phyloP scores from a whole-genome alignment of 2,329 filamentous ascomycete genomes.

The Stenocarpella maydis region DNA sequence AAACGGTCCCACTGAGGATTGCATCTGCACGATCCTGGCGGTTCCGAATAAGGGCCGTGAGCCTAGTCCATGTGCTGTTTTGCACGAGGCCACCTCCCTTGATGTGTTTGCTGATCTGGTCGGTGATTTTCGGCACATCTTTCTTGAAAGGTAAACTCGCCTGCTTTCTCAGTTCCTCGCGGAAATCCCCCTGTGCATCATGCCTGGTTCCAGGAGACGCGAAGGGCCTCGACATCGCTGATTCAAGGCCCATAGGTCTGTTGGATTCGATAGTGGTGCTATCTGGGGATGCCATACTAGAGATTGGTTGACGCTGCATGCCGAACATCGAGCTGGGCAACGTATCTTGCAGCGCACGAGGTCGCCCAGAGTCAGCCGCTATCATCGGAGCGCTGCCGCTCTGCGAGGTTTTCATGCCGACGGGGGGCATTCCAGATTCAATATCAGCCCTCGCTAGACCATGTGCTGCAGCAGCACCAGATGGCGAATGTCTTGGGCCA shows the following conservation, averaged over 20 bases:
- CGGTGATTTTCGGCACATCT: background rate
- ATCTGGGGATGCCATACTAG: background rate
- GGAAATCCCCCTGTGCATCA: background rate
- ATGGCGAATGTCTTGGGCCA: background rate
- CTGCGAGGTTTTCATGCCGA: background rate
- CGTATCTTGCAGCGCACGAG: background rate
- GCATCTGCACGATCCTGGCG: constrained; percentile 5
- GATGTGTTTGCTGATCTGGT: background rate
- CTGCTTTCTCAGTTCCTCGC: background rate
- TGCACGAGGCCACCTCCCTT: constrained; percentile 7
- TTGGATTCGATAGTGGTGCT: background rate
- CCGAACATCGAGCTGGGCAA: background rate
- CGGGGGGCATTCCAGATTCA: background rate
- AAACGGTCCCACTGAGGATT: background rate
- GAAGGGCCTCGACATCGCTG: background rate
- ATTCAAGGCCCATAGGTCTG: background rate
- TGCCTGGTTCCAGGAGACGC: background rate
- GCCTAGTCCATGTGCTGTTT: background rate
- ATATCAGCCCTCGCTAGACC: background rate
- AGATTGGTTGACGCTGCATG: background rate
- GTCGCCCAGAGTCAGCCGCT: background rate
- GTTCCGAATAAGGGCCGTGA: background rate
- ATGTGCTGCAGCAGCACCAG: background rate
- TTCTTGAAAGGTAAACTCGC: background rate
- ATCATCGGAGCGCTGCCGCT: background rate